These are phyloP conservation scores for Penicillium lagena DNA, from an alignment of 495 filamentous ascomycete genomes.

Conservation along the genomic window DNA sequence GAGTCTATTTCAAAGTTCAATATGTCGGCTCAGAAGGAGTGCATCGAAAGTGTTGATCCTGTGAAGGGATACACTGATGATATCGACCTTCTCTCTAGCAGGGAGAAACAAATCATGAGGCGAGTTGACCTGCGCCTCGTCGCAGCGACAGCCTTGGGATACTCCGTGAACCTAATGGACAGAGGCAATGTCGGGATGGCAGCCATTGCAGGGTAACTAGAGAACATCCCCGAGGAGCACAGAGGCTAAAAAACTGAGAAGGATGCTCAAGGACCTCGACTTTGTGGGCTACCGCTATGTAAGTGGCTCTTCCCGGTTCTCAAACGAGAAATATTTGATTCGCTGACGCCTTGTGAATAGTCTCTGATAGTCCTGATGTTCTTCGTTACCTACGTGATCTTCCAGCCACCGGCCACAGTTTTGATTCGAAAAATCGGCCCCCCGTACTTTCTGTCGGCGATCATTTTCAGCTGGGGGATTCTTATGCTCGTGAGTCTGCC, in stretches of 20 bases:
- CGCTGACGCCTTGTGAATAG: constrained; percentile 16
- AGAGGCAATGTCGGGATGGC: constrained; percentile 61
- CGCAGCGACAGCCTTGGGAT: constrained; percentile 55
- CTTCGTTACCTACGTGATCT: constrained; percentile 59
- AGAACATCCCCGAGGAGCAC: not conserved
- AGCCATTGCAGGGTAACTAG: constrained; percentile 48
- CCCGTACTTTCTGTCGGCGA: constrained; percentile 44
- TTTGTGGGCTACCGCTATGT: constrained; percentile 41
- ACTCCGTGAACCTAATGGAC: constrained; percentile 63
- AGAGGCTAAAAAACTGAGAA: constrained; percentile 1
- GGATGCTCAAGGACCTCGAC: constrained; percentile 46
- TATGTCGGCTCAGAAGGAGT: too few relatives aligned
- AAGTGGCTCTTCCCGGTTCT: not conserved
- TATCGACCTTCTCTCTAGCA: too few relatives aligned
- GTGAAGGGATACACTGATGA: too few relatives aligned
- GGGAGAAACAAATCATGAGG: constrained; percentile 42
- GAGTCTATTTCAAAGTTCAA: too few relatives aligned
- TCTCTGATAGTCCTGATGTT: constrained; percentile 57
- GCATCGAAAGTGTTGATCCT: too few relatives aligned
- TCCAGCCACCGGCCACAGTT: constrained; percentile 55
- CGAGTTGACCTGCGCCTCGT: constrained; percentile 59
- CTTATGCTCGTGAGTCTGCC: constrained; percentile 30
- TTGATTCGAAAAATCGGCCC: constrained; percentile 57
- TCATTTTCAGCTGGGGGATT: constrained; percentile 45
- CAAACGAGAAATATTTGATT: not conserved